Conservation (phyloP, 75 land plant species). For the Pseudotsuga menziesii region DNA sequence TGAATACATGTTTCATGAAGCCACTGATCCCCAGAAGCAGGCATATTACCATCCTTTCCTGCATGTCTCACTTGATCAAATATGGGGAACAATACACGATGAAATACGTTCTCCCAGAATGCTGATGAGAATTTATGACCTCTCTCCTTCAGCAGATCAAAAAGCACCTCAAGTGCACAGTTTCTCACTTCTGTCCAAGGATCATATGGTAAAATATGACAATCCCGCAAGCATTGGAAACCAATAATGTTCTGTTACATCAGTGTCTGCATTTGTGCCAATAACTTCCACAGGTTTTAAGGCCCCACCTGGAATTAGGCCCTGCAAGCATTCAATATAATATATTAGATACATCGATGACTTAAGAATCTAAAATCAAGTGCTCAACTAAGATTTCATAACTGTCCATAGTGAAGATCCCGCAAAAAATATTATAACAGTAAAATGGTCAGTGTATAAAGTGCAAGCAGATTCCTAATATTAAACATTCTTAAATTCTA, state of each 20-base stretch:
- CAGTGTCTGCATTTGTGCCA: conserved; percentile 31
- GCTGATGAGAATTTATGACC: conserved; percentile 79
- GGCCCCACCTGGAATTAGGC: conserved; percentile 86
- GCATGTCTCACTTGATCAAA: conserved; percentile 88
- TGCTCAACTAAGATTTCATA: neutral
- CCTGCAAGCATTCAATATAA: conserved; percentile 35
- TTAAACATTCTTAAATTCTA: neutral
- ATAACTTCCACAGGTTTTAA: conserved; percentile 53
- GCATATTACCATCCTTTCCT: conserved; percentile 47
- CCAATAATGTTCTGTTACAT: conserved; percentile 95
- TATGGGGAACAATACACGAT: conserved; percentile 92
- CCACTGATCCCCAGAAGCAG: conserved; percentile 66
- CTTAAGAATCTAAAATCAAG: neutral
- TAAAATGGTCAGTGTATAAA: neutral
- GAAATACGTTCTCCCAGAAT: conserved; percentile 95
- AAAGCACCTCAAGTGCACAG: conserved; percentile 94
- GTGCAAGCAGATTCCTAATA: no score
- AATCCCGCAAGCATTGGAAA: conserved; percentile 97
- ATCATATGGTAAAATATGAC: conserved; percentile 90
- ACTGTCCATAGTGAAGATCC: neutral
- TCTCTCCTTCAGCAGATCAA: conserved; percentile 93
- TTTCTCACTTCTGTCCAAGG: conserved; percentile 87
- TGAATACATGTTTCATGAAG: conserved; percentile 85
- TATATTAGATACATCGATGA: neutral
- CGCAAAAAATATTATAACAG: neutral